Conservation (phyloP, 768 basidiomycete genomes). For the Phaeotremella skinneri region DNA sequence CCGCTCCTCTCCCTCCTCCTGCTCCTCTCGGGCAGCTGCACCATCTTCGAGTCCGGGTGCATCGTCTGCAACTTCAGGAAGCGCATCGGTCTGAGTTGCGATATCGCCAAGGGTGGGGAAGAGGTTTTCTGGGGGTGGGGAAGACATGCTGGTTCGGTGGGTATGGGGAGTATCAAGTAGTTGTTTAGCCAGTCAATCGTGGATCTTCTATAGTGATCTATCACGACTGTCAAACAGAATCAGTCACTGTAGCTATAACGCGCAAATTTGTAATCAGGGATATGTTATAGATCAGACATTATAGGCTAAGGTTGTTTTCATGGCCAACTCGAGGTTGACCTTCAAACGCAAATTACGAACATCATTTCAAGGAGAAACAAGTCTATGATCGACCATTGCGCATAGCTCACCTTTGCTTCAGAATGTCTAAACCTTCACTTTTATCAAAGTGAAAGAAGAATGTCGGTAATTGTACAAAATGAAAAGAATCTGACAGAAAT, state of each 20-base stretch:
- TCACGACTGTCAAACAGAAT: background rate
- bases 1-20: conserved; percentile 58
- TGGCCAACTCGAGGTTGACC: conserved; percentile 11
- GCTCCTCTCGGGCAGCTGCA: conserved; percentile 28
- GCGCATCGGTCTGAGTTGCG: conserved; percentile 57
- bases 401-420: too few species aligned
- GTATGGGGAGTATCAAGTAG: background rate
- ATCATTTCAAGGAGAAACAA: conserved; percentile 19
- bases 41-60: conserved; percentile 27
- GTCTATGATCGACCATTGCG: too few species aligned
- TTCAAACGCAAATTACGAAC: conserved; percentile 47
- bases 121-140: conserved; percentile 47
- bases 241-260: too few species aligned
- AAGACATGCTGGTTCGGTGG: conserved; percentile 18
- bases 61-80: conserved; percentile 45
- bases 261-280: too few species aligned
- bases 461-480: background rate
- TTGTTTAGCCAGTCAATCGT: background rate
- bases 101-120: conserved; percentile 64
- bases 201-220: background rate
- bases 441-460: conserved; percentile 3
- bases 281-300: conserved; percentile 49
- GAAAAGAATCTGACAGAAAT: background rate
- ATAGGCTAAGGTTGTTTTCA: conserved; percentile 43
- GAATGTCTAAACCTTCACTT: too few species aligned